These are phyloP conservation scores for Cystofilobasidium ferigula DNA, from an alignment of 768 basidiomycete genomes.

Conservation along the genomic window DNA sequence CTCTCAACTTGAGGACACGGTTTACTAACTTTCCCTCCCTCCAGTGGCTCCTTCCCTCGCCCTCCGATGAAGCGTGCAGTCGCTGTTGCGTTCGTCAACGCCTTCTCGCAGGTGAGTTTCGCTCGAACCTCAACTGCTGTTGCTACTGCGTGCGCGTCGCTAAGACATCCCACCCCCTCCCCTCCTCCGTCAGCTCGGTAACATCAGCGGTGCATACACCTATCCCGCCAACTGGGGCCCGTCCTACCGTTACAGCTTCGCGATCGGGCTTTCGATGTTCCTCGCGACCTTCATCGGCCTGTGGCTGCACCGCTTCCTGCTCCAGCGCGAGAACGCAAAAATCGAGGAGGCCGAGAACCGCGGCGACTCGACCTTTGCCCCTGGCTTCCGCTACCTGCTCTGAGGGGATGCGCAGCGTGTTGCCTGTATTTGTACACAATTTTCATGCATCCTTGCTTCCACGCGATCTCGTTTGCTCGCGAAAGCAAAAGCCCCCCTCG, in stretches of 20 bases:
- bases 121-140: not conserved
- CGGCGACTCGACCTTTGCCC: not conserved
- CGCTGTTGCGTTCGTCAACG: slow-evolving; percentile 47
- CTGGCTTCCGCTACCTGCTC: slow-evolving; percentile 6
- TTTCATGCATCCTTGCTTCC: too few relatives aligned
- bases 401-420: too few relatives aligned
- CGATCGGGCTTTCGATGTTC: slow-evolving; percentile 26
- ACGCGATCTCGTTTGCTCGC: too few relatives aligned
- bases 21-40: slow-evolving; percentile 1
- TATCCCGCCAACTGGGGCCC: not conserved
- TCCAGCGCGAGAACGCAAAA: not conserved
- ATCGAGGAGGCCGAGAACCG: slow-evolving; percentile 6
- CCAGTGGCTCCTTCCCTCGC: slow-evolving; percentile 50
- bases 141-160: not conserved
- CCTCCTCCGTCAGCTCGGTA: slow-evolving; percentile 73
- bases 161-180: slow-evolving; percentile 43
- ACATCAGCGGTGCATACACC: slow-evolving; percentile 42
- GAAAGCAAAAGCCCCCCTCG: too few relatives aligned
- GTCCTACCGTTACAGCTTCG: not conserved
- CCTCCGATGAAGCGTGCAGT: slow-evolving; percentile 79
- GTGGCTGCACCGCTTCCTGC: slow-evolving; percentile 3
- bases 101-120: too few relatives aligned
- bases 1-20: not conserved
- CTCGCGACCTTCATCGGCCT: not conserved
- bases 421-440: too few relatives aligned